Evolutionary conservation across 768 basidiomycete genomes (phyloP).

Genomic region (Vararia minispora): DNA sequence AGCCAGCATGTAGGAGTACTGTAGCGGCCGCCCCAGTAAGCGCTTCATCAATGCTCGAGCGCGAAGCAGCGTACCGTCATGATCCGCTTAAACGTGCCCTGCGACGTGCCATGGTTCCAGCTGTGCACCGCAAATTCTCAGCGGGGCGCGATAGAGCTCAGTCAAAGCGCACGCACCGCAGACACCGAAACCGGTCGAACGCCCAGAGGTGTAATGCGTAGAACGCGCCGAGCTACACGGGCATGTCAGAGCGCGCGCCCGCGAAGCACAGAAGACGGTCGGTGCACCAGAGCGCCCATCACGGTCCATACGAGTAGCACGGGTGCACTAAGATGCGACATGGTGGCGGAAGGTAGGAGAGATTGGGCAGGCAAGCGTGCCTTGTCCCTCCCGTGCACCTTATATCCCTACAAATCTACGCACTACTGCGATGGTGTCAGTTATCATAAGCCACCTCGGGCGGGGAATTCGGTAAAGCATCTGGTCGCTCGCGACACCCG

Average conservation of each 20-base stretch:
- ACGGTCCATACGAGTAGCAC: slow-evolving; percentile 55
- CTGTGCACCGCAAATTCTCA: slow-evolving; percentile 23
- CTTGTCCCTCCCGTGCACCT: no score
- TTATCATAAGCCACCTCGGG: no score
- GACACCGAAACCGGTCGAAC: slow-evolving; percentile 67
- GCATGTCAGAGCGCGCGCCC: not conserved
- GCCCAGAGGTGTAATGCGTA: slow-evolving; percentile 69
- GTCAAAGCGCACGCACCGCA: slow-evolving; percentile 35
- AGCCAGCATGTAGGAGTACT: slow-evolving; percentile 65
- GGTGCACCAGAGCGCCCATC: slow-evolving; percentile 38
- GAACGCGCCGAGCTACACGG: slow-evolving; percentile 44
- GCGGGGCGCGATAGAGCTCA: not conserved
- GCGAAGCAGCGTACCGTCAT: slow-evolving; percentile 84
- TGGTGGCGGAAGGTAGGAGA: no score
- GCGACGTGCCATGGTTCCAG: slow-evolving; percentile 57
- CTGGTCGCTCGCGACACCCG: no score
- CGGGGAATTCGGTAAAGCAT: no score
- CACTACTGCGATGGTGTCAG: no score
- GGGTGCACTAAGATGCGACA: slow-evolving; percentile 56
- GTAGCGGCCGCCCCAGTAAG: no score
- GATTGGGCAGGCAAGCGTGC: no score
- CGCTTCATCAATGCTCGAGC: no score
- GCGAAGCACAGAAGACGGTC: not conserved
- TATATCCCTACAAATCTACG: no score
- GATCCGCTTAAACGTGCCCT: slow-evolving; percentile 73